A percentile compares a stretch with the other conserved stretches of the same genome.
phyloP scores from a whole-genome alignment of 352 stramenopile species.

The Blastocystis sp. region DNA sequence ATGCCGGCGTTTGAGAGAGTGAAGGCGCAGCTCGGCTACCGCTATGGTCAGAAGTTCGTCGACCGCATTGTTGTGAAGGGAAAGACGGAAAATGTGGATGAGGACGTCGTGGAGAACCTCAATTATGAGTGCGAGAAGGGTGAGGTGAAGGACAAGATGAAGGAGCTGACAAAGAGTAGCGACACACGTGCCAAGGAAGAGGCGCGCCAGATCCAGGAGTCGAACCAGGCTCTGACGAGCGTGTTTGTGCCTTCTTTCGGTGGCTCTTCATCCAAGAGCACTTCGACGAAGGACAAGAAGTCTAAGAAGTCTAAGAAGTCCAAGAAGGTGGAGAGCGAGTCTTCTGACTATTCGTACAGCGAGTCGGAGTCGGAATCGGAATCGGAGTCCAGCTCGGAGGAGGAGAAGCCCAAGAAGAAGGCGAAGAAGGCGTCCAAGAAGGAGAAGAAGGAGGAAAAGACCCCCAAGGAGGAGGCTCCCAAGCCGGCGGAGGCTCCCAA shows the following conservation, averaged over 20 bases:
- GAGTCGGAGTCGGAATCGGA: background rate
- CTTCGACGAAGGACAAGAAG: background rate
- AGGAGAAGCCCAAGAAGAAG: background rate
- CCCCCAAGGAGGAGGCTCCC: background rate
- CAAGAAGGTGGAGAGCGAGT: background rate
- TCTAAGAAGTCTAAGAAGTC: background rate
- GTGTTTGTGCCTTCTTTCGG: background rate
- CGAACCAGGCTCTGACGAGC: background rate
- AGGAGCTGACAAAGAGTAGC: background rate
- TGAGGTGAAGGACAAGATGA: background rate
- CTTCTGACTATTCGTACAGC: background rate
- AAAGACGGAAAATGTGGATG: background rate
- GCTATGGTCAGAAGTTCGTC: background rate
- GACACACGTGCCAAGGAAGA: constrained; percentile 7
- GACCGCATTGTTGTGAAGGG: background rate
- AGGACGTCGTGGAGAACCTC: background rate
- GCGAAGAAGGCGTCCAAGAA: background rate
- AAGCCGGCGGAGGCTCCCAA: background rate
- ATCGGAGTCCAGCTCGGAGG: background rate
- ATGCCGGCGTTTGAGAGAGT: constrained; percentile 16
- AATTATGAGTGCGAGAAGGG: background rate
- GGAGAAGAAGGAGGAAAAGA: constrained; percentile 11
- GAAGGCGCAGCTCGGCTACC: background rate
- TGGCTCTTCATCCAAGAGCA: too few species aligned
- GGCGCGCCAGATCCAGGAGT: background rate